These are phyloP conservation scores for Blechomonas ayalai DNA, from an alignment of 208 protist genomes.

Conservation along the genomic window DNA sequence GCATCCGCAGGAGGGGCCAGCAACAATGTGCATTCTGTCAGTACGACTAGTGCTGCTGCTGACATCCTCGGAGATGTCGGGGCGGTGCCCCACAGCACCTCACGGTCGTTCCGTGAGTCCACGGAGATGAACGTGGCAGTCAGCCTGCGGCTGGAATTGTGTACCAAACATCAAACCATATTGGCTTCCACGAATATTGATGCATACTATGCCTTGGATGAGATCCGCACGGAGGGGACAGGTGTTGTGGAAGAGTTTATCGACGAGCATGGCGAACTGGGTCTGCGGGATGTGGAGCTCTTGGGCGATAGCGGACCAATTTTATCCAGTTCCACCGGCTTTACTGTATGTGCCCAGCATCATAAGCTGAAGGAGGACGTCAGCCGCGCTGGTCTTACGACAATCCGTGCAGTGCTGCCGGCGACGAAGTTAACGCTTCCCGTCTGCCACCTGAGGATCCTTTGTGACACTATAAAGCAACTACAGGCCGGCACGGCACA, in stretches of 20 bases:
- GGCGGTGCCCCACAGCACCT: no score
- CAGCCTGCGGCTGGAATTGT: no score
- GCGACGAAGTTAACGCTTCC: slow-evolving; percentile 19
- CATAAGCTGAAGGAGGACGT: slow-evolving; percentile 15
- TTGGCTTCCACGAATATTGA: slow-evolving; percentile 8
- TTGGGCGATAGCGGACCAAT: slow-evolving; percentile 24
- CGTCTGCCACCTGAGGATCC: slow-evolving; percentile 14
- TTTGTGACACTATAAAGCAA: slow-evolving; percentile 17
- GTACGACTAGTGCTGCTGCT: no score
- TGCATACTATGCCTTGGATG: slow-evolving; percentile 14
- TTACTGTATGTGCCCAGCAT: slow-evolving; percentile 17
- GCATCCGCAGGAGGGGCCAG: no score
- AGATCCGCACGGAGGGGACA: slow-evolving; percentile 13
- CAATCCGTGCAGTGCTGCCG: slow-evolving; percentile 12
- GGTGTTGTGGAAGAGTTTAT: slow-evolving; percentile 14
- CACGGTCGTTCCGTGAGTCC: no score
- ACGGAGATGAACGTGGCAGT: no score
- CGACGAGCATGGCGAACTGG: slow-evolving; percentile 22
- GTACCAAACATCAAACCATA: slow-evolving; percentile 20
- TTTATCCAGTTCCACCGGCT: slow-evolving; percentile 9
- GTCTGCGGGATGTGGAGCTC: slow-evolving; percentile 17
- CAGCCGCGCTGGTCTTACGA: slow-evolving; percentile 8
- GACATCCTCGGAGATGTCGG: no score
- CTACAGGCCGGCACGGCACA: slow-evolving; percentile 11
- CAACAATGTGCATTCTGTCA: no score